Evolutionary conservation across 768 basidiomycete species (phyloP).

Genomic region (Amanita inopinata): DNA sequence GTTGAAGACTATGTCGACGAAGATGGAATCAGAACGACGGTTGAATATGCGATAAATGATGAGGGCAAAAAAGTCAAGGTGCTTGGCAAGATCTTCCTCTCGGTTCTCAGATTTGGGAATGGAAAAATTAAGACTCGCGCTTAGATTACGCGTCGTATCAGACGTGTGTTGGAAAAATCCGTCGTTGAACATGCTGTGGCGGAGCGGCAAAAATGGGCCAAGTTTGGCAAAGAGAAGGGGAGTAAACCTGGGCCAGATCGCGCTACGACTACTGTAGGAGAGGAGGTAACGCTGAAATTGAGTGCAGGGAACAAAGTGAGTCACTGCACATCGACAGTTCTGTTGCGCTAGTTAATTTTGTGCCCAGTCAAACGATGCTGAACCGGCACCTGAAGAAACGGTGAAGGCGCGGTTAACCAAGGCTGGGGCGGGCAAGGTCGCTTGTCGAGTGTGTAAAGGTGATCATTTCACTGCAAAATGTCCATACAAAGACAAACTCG

Average conservation of each 20-base stretch:
- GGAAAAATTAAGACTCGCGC: too few species aligned
- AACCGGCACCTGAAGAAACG: constrained; percentile 53
- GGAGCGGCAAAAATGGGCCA: constrained; percentile 86
- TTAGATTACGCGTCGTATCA: constrained; percentile 80
- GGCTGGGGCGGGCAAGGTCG: constrained; percentile 79
- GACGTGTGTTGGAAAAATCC: constrained; percentile 79
- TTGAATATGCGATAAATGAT: constrained; percentile 80
- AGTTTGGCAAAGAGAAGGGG: constrained; percentile 88
- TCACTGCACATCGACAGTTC: not conserved
- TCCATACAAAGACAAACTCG: constrained; percentile 93
- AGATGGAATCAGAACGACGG: constrained; percentile 78
- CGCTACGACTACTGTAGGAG: constrained; percentile 88
- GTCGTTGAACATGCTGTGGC: constrained; percentile 93
- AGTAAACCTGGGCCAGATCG: constrained; percentile 83
- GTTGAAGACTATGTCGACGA: constrained; percentile 70
- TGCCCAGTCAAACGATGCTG: constrained; percentile 39
- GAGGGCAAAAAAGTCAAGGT: constrained; percentile 95
- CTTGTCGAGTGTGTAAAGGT: constrained; percentile 91
- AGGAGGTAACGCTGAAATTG: constrained; percentile 37
- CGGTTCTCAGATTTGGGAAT: too few species aligned
- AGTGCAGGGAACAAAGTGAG: constrained; percentile 53
- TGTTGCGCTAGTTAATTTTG: not conserved
- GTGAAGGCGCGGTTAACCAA: constrained; percentile 59
- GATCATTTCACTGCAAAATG: constrained; percentile 98
- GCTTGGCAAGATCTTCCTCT: constrained; percentile 12